Base-by-base conservation (phyloP, 192 early-diverging fungal species). In the Backusella luteola region DNA sequence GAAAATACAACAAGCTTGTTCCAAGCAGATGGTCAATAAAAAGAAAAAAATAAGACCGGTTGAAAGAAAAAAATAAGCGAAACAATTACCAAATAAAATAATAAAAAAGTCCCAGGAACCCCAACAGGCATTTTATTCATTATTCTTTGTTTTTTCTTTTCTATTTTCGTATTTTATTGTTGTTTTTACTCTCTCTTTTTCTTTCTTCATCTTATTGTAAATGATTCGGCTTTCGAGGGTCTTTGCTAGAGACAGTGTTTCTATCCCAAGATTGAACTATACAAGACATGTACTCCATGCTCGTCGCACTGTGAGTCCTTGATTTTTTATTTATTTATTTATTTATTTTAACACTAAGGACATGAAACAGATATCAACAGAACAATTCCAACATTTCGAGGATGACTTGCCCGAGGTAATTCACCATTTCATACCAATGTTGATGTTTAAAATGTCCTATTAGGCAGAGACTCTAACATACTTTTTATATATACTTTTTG, bases 341-440 rank as follows among this genome's bases (percentile, higher is more conserved):
- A n/a, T 53, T 9, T 21, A 17, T 8, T 53, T 19, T 34, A 68
- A 36, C 12, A 6, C 34, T n/a, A 17, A 19, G 1, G 44, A 21
- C 6, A 29, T 39, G 2, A 44, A 44, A 44, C n/a, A 71, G 69
- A 71, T 71, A 38, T 71, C 69, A 8, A 71, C 69, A 5, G 69
- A 71, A 42, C 69, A 46, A 23, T 23, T 42, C 41, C 69, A 41
- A 46, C 69, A 71, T 39, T 71, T 71, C 26, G 35, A 71, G 39
- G 35, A 44, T 71, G 69, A 71, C 36, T 71, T 71, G 15, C 39
- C 69, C 41, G 69, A 71, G 69, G 69, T 71, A 35, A 35, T 56
- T 56, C 53, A 56, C 21, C 6, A 56, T 56, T 56, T 39, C 38
- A 39, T 11, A 3, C 38, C 38, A 39, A 39, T 39, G 38, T 39